These are phyloP conservation scores for Myriosclerotinia curreyana DNA, from an alignment of 2,329 filamentous ascomycete species.

Conservation along the genomic window DNA sequence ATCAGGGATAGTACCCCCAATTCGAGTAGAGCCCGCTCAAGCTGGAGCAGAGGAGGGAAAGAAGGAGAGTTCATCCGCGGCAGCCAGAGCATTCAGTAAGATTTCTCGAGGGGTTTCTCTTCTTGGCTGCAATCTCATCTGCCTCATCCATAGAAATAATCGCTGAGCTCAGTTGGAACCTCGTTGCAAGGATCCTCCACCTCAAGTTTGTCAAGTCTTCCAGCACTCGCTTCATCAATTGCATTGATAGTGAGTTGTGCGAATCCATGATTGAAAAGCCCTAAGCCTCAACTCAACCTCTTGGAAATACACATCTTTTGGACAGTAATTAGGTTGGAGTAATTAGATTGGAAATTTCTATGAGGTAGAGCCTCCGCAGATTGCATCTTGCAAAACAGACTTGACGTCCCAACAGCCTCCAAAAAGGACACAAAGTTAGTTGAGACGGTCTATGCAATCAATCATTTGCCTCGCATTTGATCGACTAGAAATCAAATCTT, in stretches of 20 bases:
- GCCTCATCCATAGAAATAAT: not conserved
- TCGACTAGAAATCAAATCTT: not conserved
- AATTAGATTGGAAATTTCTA: not conserved
- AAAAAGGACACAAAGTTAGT: not conserved
- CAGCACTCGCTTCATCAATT: too few relatives aligned
- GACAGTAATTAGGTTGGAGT: not conserved
- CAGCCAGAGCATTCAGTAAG: not conserved
- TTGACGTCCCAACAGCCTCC: not conserved
- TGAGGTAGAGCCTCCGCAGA: too few relatives aligned
- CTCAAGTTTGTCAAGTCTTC: not conserved
- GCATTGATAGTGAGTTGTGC: not conserved
- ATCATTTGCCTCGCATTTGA: too few relatives aligned
- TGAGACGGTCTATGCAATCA: too few relatives aligned
- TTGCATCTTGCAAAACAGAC: not conserved
- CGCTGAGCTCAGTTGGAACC: not conserved
- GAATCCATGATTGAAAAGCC: not conserved
- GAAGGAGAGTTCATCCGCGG: too few relatives aligned
- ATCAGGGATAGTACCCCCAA: too few relatives aligned
- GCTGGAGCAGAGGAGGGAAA: too few relatives aligned
- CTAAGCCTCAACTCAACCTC: not conserved
- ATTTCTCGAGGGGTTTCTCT: not conserved
- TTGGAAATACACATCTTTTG: too few relatives aligned
- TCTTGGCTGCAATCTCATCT: not conserved
- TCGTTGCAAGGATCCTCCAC: not conserved
- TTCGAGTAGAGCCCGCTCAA: too few relatives aligned